These are phyloP conservation scores for Peziza echinospora DNA, from an alignment of 495 filamentous ascomycete species.

Conservation along the genomic window DNA sequence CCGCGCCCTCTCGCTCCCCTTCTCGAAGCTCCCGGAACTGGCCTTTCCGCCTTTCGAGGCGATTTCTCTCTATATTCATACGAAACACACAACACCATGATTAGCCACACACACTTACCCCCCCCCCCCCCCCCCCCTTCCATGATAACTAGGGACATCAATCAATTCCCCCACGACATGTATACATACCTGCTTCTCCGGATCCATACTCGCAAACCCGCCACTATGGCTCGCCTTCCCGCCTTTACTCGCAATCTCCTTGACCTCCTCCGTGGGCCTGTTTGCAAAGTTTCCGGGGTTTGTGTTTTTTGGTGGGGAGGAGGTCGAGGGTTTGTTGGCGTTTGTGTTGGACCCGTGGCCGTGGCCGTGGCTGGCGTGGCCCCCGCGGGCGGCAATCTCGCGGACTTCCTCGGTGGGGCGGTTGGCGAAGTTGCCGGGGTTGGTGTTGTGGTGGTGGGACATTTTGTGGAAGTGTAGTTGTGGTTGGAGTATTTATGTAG, in stretches of 20 bases:
- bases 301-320: conserved; percentile 18
- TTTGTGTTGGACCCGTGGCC: conserved; percentile 3
- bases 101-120: no score
- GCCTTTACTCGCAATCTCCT: conserved; percentile 29
- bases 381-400: conserved; percentile 11
- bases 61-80: conserved; percentile 28
- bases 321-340: conserved; percentile 1
- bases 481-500: neutral
- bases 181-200: conserved; percentile 30
- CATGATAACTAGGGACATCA: neutral
- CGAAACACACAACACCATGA: neutral
- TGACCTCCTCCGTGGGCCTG: conserved; percentile 35
- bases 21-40: conserved; percentile 28
- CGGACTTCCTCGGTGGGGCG: conserved; percentile 29
- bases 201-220: conserved; percentile 24
- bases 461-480: neutral
- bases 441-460: neutral
- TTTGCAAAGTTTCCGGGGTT: conserved; percentile 47
- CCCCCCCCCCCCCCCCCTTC: no score
- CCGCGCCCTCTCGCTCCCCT: conserved; percentile 21
- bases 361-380: conserved; percentile 7
- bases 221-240: conserved; percentile 24
- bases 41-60: conserved; percentile 33
- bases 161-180: neutral
- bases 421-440: conserved; percentile 17